phyloP scores from a whole-genome alignment of 495 filamentous ascomycete species.

The Podospora tetraspora region DNA sequence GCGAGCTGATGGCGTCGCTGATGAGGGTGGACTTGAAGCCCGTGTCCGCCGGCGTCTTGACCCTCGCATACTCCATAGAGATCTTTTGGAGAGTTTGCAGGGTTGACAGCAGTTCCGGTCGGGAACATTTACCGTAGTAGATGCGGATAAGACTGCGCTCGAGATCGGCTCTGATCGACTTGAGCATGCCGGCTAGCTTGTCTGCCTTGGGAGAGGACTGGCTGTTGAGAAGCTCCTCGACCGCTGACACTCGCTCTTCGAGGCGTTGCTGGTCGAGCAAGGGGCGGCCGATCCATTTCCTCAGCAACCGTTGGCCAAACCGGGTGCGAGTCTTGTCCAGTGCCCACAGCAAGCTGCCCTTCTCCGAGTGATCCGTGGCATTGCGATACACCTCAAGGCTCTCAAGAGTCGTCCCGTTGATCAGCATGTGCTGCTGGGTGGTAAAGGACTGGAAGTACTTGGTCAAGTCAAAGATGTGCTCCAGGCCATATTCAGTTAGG shows the following conservation, averaged over 20 bases:
- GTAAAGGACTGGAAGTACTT: conserved; percentile 98
- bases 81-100: conserved; percentile 83
- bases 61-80: conserved; percentile 61
- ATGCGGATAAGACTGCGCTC: conserved; percentile 91
- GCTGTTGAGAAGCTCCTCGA: conserved; percentile 78
- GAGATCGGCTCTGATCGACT: conserved; percentile 70
- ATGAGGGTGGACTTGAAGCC: conserved; percentile 71
- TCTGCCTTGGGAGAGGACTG: conserved; percentile 62
- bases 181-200: conserved; percentile 63
- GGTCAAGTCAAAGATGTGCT: conserved; percentile 94
- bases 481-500: conserved; percentile 84
- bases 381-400: conserved; percentile 96
- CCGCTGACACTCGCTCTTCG: conserved; percentile 78
- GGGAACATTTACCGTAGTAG: conserved; percentile 92
- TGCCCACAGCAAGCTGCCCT: conserved; percentile 93
- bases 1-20: conserved; percentile 63
- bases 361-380: conserved; percentile 77
- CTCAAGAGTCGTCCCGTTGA: conserved; percentile 92
- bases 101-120: conserved; percentile 80
- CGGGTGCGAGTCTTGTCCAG: conserved; percentile 87
- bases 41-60: conserved; percentile 60
- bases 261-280: conserved; percentile 72
- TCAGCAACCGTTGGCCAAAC: conserved; percentile 79
- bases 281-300: conserved; percentile 94
- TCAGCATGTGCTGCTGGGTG: conserved; percentile 87